Evolutionary conservation across 2,329 filamentous ascomycete genomes (phyloP).

Genomic region (Monosporascus cannonballus): DNA sequence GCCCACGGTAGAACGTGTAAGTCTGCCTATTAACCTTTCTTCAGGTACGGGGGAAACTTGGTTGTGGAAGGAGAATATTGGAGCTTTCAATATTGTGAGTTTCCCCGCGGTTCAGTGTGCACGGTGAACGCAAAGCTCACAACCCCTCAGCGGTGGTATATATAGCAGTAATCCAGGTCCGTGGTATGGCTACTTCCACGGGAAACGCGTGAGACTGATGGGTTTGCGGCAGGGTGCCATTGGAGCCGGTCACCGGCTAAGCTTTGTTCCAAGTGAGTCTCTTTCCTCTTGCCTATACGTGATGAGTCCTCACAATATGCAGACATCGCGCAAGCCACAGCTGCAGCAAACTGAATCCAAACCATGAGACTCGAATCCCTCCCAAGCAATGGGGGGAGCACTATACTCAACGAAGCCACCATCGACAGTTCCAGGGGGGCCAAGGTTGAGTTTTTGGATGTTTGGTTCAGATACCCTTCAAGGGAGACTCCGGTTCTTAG

Average conservation of each 20-base stretch:
- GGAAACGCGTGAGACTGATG: constrained; percentile 1
- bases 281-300: not conserved
- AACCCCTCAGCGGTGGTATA: constrained; percentile 44
- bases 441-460: constrained; percentile 48
- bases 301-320: constrained; percentile 2
- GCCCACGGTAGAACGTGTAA: not conserved
- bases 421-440: constrained; percentile 41
- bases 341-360: constrained; percentile 53
- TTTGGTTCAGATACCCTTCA: constrained; percentile 57
- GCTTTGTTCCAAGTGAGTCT: constrained; percentile 50
- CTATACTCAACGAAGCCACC: constrained; percentile 29
- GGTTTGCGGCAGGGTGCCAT: constrained; percentile 43
- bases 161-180: constrained; percentile 57
- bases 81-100: constrained; percentile 37
- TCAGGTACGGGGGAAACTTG: constrained; percentile 60
- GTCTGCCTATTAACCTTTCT: constrained; percentile 41
- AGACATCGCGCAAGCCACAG: constrained; percentile 51
- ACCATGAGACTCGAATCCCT: constrained; percentile 38
- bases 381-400: constrained; percentile 5
- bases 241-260: constrained; percentile 60
- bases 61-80: constrained; percentile 45
- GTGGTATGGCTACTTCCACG: not conserved
- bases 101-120: not conserved
- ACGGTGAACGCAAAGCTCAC: constrained; percentile 5
- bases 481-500: constrained; percentile 51